Evolutionary conservation across 176 grass and related monocot species (phyloP).

Genomic region (Hyparrhenia diplandra): DNA sequence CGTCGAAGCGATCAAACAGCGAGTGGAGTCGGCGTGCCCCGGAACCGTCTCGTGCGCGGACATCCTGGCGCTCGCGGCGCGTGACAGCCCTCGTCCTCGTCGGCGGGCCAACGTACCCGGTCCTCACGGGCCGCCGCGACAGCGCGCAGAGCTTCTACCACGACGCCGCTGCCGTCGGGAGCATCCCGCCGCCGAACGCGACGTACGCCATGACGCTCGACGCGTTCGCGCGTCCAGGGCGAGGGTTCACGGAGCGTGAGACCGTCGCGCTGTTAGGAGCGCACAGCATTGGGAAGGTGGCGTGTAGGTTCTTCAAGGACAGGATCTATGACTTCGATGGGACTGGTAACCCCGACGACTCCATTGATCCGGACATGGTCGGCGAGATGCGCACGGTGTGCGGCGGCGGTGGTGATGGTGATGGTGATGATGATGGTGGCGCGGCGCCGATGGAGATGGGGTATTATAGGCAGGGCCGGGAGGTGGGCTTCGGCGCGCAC

Average conservation of each 20-base stretch:
- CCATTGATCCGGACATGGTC: constrained; percentile 48
- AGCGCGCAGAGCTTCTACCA: constrained; percentile 26
- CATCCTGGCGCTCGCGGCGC: constrained; percentile 40
- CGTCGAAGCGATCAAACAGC: constrained; percentile 42
- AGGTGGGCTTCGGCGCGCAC: constrained; percentile 56
- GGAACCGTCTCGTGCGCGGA: constrained; percentile 58
- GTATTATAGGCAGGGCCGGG: constrained; percentile 42
- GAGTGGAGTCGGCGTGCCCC: constrained; percentile 40
- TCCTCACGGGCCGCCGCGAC: constrained; percentile 52
- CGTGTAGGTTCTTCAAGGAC: constrained; percentile 50
- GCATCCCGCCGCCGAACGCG: constrained; percentile 42
- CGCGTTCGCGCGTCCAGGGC: constrained; percentile 39
- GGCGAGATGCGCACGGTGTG: constrained; percentile 52
- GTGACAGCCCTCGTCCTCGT: constrained; percentile 49
- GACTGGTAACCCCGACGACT: constrained; percentile 34
- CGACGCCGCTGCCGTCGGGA: constrained; percentile 1
- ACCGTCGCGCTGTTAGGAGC: constrained; percentile 57
- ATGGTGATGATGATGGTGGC: no score
- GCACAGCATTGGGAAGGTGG: constrained; percentile 64
- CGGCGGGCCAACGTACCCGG: constrained; percentile 36
- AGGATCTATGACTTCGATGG: constrained; percentile 49
- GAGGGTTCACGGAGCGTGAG: constrained; percentile 43
- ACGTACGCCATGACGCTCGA: constrained; percentile 43
- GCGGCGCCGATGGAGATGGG: constrained; percentile 41
- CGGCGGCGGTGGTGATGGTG: not conserved